These are phyloP conservation scores for Crithidia bombi DNA, from an alignment of 208 protist genomes.

Conservation along the genomic window DNA sequence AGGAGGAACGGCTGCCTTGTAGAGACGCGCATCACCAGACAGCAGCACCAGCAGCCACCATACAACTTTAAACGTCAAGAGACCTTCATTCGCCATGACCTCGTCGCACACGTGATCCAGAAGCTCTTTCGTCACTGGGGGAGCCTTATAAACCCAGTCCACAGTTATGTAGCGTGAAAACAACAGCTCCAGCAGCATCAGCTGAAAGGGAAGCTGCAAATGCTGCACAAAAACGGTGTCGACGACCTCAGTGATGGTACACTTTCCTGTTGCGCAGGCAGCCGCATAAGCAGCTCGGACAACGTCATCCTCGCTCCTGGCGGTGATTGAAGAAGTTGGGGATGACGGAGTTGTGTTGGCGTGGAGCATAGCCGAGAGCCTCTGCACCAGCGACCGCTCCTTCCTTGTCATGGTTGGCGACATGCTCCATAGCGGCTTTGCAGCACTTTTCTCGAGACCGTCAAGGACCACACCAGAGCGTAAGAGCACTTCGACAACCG, in stretches of 20 bases:
- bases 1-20: slow-evolving; percentile 4
- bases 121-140: slow-evolving; percentile 17
- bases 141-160: slow-evolving; percentile 9
- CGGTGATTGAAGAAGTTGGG: not conserved
- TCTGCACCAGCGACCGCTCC: slow-evolving; percentile 50
- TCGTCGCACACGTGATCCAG: slow-evolving; percentile 29
- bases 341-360: not conserved
- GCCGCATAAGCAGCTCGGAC: slow-evolving; percentile 29
- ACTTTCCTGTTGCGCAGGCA: slow-evolving; percentile 26
- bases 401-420: slow-evolving; percentile 60
- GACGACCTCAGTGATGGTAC: slow-evolving; percentile 8
- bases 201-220: slow-evolving; percentile 18
- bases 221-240: slow-evolving; percentile 21
- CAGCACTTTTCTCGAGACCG: slow-evolving; percentile 50
- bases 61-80: slow-evolving; percentile 41
- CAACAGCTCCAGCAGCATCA: slow-evolving; percentile 49
- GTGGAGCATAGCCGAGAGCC: slow-evolving; percentile 38
- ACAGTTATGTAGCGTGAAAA: slow-evolving; percentile 15
- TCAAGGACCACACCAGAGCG: slow-evolving; percentile 61
- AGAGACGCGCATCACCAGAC: slow-evolving; percentile 6
- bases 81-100: slow-evolving; percentile 21
- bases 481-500: slow-evolving; percentile 54
- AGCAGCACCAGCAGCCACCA: slow-evolving; percentile 54
- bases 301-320: slow-evolving; percentile 15
- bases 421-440: slow-evolving; percentile 48